Evolutionary conservation across 2,329 filamentous ascomycete genomes (phyloP), one percentile per base, ranked within the genome.

Genomic region (Chaetomiaceae sp.): DNA sequence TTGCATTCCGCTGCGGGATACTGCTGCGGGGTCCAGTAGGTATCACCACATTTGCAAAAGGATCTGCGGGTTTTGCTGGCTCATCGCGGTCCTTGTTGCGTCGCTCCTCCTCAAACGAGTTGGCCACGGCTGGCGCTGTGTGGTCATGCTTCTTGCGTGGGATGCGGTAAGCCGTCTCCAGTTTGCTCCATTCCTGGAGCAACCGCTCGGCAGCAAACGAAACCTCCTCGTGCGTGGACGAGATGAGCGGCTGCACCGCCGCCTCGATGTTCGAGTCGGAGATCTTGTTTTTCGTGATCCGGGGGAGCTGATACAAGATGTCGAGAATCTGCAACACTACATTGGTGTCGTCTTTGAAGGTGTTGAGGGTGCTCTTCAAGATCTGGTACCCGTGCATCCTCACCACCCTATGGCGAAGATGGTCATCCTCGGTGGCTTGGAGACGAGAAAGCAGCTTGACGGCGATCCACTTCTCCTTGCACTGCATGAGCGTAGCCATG

Each of bases 391-490:
- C 93, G 70, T 97, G 93, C 84, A 97, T 94, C 59, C 88, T 87
- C 61, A 96, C 86, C 32, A 97, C 89, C 42, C 85, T 82, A 65
- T 93, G 87, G 50, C 87, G 81, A 46, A 96, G 88, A 53, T 82
- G 82, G 60, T 95, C 88, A 57, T 96, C 89, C 39, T 91, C 79
- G 62, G 86, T 90, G 33, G 79, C 78, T 66, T 95, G 88, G 52
- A 98, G 89, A 42, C 93, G 90, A 56, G 83, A 79, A 49, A 98
- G 78, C 47, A 98, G 73, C 68, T 97, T 97, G 68, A 96, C 89
- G 3, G 88, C 89, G 65, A 98, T 96, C 93, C 93, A 98, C 68
- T 96, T 96, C 74, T 98, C 93, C 68, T 95, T 95, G 75, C 88
- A 95, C 65, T 96, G 91, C 81, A 95, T 90, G 49, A 98, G 79